Percentiles rank a stretch among this genome's conserved stretches.
Conservation (phyloP, 176 grass and related monocot species). For the Oryza meyeriana region DNA sequence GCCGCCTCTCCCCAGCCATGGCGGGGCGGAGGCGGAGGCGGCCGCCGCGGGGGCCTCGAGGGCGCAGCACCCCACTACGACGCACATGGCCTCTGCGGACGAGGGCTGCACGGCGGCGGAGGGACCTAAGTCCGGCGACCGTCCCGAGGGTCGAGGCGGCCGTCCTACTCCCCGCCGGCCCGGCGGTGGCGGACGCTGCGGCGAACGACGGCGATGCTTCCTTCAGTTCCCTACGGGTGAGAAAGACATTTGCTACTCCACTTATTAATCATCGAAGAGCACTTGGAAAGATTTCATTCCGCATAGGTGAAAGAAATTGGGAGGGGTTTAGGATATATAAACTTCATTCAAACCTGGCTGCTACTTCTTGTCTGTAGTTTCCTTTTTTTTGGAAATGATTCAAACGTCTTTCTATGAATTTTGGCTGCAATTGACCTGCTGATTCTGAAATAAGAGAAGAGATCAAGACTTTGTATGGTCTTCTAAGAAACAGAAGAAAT, state of each 20-base stretch:
- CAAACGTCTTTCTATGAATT: background rate
- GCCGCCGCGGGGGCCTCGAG: too few species aligned
- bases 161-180: background rate
- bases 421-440: background rate
- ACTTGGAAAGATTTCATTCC: background rate
- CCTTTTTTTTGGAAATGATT: background rate
- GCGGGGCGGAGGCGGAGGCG: too few species aligned
- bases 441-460: background rate
- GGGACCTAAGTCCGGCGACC: background rate
- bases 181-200: background rate
- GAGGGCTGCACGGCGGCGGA: background rate
- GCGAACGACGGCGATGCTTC: background rate
- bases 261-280: background rate
- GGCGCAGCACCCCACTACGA: too few species aligned
- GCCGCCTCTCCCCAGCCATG: too few species aligned
- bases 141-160: background rate
- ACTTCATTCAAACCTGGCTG: background rate
- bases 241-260: background rate
- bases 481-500: background rate
- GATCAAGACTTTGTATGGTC: background rate
- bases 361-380: too few species aligned
- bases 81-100: too few species aligned
- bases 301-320: background rate
- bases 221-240: background rate
- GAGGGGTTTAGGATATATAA: background rate